A percentile compares a stretch with the other conserved stretches of the same genome.
Evolutionary conservation across 1,139 yeast genomes (phyloP).

Genomic region (Komagataea norvegica): DNA sequence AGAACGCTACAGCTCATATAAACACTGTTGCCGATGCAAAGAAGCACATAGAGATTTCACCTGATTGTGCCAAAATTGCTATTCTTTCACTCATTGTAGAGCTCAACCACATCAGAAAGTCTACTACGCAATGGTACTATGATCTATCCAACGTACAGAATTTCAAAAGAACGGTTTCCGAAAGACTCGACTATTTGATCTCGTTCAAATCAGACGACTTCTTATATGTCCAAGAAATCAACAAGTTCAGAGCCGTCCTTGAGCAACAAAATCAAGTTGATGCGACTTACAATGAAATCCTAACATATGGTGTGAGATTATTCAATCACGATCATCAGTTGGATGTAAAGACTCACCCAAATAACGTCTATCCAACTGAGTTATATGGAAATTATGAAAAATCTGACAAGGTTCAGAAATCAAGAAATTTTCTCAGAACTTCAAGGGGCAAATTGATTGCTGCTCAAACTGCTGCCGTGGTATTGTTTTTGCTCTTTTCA

Average conservation of each 20-base stretch:
- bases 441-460: too few species aligned
- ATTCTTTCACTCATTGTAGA: slow-evolving; percentile 3
- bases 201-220: neutral
- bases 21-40: slow-evolving; percentile 1
- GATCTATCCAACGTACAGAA: neutral
- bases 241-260: neutral
- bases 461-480: too few species aligned
- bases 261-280: neutral
- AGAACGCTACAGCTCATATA: neutral
- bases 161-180: slow-evolving; percentile 18
- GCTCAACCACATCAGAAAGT: slow-evolving; percentile 1
- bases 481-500: too few species aligned
- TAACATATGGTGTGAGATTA: too few species aligned
- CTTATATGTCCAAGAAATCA: neutral
- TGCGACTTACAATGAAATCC: neutral
- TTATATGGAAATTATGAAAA: too few species aligned
- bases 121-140: slow-evolving; percentile 7
- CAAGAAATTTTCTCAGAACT: too few species aligned
- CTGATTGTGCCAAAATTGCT: neutral
- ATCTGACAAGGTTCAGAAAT: too few species aligned
- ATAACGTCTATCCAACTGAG: too few species aligned
- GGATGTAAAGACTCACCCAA: too few species aligned
- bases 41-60: neutral
- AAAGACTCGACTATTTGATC: slow-evolving; percentile 35
- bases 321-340: too few species aligned